Percentiles rank a stretch among this genome's conserved stretches.
phyloP scores from a whole-genome alignment of 2,329 filamentous ascomycete genomes.

The Sporothrix protearum region DNA sequence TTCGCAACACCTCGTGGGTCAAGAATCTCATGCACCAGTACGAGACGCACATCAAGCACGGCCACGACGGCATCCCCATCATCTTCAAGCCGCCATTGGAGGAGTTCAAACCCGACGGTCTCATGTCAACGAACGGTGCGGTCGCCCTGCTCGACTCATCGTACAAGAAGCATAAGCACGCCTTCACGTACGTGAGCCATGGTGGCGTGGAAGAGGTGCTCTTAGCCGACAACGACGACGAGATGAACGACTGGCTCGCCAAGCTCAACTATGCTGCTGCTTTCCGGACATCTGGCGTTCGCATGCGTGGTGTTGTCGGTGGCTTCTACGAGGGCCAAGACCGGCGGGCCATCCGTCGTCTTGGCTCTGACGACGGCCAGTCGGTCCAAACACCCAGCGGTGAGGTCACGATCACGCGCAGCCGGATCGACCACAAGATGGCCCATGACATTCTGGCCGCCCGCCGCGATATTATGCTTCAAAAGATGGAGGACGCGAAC shows the following conservation, averaged over 20 bases:
- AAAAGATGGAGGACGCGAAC: slow-evolving; percentile 79
- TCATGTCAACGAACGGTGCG: slow-evolving; percentile 90
- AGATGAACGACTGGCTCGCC: slow-evolving; percentile 95
- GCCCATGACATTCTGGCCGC: slow-evolving; percentile 81
- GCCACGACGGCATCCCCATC: slow-evolving; percentile 70
- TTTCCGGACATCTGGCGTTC: slow-evolving; percentile 85
- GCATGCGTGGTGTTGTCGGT: slow-evolving; percentile 82
- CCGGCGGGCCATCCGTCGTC: slow-evolving; percentile 65
- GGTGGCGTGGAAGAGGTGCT: slow-evolving; percentile 86
- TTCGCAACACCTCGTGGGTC: slow-evolving; percentile 88
- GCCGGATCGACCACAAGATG: slow-evolving; percentile 75
- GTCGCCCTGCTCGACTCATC: slow-evolving; percentile 81
- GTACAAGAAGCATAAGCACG: slow-evolving; percentile 94
- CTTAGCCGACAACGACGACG: slow-evolving; percentile 81
- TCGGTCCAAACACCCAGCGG: slow-evolving; percentile 67
- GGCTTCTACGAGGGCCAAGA: slow-evolving; percentile 81
- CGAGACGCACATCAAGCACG: slow-evolving; percentile 74
- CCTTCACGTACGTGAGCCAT: slow-evolving; percentile 85
- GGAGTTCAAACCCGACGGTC: slow-evolving; percentile 87
- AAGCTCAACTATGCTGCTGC: slow-evolving; percentile 96
- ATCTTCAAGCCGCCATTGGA: slow-evolving; percentile 87
- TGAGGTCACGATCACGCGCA: slow-evolving; percentile 68
- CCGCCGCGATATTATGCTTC: slow-evolving; percentile 74
- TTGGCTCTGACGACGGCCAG: slow-evolving; percentile 58
- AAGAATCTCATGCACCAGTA: slow-evolving; percentile 88